These are phyloP conservation scores for Chrysanthemum makinoi DNA, from an alignment of 129 eudicot genomes.

Conservation along the genomic window DNA sequence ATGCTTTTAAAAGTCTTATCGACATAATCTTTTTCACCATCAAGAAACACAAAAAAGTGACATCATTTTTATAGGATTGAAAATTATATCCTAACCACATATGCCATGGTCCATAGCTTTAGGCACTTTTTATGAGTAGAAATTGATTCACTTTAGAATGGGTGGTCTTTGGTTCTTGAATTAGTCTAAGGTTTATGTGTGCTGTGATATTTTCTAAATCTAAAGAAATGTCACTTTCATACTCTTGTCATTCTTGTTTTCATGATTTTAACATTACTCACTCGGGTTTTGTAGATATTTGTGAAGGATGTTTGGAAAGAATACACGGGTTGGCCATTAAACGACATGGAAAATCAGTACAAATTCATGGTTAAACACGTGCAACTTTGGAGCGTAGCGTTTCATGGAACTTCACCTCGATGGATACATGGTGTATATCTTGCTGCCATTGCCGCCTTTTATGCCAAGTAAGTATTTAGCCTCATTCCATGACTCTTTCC, in stretches of 20 bases:
- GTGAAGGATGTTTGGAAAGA: conserved; percentile 99
- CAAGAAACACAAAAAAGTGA: no score
- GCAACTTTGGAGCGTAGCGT: conserved; percentile 91
- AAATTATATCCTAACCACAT: background rate
- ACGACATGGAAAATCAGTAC: conserved; percentile 87
- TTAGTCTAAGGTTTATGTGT: background rate
- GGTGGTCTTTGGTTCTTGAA: background rate
- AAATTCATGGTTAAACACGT: conserved; percentile 96
- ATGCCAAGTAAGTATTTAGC: conserved; percentile 73
- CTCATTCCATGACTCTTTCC: background rate
- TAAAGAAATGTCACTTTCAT: background rate
- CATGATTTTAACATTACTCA: background rate
- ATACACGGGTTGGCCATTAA: conserved; percentile 95
- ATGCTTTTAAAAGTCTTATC: no score
- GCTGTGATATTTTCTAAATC: background rate
- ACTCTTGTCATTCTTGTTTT: background rate
- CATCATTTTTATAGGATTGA: background rate
- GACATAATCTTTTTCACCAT: no score
- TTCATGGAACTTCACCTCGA: conserved; percentile 89
- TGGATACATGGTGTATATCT: conserved; percentile 92
- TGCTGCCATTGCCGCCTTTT: conserved; percentile 91
- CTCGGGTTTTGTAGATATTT: conserved; percentile 43
- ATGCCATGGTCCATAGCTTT: no score
- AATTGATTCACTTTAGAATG: background rate
- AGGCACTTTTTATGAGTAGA: background rate